phyloP scores from a whole-genome alignment of 495 filamentous ascomycete genomes.

The Talaromyces nanjingensis region DNA sequence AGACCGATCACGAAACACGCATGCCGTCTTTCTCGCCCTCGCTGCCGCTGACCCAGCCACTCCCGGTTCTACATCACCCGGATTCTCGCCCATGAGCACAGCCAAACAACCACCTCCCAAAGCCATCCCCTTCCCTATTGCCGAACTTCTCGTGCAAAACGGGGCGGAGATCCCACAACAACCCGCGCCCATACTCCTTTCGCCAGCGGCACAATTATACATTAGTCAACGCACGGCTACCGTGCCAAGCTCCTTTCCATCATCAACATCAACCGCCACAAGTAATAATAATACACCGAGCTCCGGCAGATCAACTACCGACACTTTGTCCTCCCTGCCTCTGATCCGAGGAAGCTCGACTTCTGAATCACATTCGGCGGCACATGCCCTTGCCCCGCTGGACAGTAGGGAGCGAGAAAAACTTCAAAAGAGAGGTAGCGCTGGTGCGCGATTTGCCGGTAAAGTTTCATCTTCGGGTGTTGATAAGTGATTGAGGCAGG shows the following conservation, averaged over 20 bases:
- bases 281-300: conserved; percentile 4
- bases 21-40: conserved; percentile 83
- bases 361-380: conserved; percentile 20
- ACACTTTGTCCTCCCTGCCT: conserved; percentile 40
- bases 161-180: conserved; percentile 76
- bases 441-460: conserved; percentile 42
- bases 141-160: conserved; percentile 90
- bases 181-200: conserved; percentile 70
- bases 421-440: conserved; percentile 44
- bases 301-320: conserved; percentile 21
- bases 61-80: conserved; percentile 45
- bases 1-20: conserved; percentile 82
- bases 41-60: conserved; percentile 88
- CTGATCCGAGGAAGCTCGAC: conserved; percentile 30
- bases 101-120: conserved; percentile 25
- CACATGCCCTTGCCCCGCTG: conserved; percentile 22
- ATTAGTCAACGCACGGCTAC: conserved; percentile 70
- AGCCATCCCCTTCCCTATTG: conserved; percentile 67
- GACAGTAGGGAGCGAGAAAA: conserved; percentile 42
- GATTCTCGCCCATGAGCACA: conserved; percentile 22
- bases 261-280: conserved; percentile 1
- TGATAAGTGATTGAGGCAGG: conserved; percentile 25
- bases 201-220: conserved; percentile 69
- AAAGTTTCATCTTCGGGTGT: conserved; percentile 41
- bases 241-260: not conserved